Conservation (phyloP, 2,329 filamentous ascomycete species). For the Aspergillus brasiliensis region DNA sequence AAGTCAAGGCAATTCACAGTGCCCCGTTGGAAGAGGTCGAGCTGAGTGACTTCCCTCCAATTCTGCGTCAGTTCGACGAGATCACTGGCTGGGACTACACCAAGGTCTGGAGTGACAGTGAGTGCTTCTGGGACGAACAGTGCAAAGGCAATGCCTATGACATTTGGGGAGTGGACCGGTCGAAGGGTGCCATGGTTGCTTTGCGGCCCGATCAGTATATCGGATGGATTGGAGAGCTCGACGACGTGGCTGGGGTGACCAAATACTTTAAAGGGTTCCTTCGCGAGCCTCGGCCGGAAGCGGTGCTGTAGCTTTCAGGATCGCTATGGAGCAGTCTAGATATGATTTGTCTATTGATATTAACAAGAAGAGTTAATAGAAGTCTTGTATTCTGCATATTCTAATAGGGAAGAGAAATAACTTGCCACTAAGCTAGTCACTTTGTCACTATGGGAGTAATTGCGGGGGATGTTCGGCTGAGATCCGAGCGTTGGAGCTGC, state of each 20-base stretch:
- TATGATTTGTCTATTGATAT: too few relatives aligned
- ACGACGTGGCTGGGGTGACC: slow-evolving; percentile 24
- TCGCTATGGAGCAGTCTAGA: too few relatives aligned
- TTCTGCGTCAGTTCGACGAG: slow-evolving; percentile 52
- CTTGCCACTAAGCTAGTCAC: too few relatives aligned
- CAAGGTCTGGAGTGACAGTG: slow-evolving; percentile 59
- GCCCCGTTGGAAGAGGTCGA: slow-evolving; percentile 54
- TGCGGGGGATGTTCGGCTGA: background rate
- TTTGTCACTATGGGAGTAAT: background rate
- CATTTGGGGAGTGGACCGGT: slow-evolving; percentile 27
- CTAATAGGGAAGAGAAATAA: too few relatives aligned
- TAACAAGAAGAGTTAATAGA: too few relatives aligned
- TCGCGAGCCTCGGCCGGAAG: background rate
- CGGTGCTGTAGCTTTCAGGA: background rate
- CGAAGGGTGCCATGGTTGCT: slow-evolving; percentile 25
- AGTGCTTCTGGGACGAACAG: slow-evolving; percentile 24
- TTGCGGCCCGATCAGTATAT: slow-evolving; percentile 33
- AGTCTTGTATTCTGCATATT: too few relatives aligned
- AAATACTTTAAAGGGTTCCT: slow-evolving; percentile 28
- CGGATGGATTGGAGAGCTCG: slow-evolving; percentile 31
- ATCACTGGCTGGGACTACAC: slow-evolving; percentile 58
- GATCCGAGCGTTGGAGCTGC: background rate
- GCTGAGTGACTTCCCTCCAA: slow-evolving; percentile 53
- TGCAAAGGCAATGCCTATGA: slow-evolving; percentile 31
- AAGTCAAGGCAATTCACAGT: slow-evolving; percentile 64